Conservation (phyloP, 352 stramenopile species). For the Globisporangium ultimum region DNA sequence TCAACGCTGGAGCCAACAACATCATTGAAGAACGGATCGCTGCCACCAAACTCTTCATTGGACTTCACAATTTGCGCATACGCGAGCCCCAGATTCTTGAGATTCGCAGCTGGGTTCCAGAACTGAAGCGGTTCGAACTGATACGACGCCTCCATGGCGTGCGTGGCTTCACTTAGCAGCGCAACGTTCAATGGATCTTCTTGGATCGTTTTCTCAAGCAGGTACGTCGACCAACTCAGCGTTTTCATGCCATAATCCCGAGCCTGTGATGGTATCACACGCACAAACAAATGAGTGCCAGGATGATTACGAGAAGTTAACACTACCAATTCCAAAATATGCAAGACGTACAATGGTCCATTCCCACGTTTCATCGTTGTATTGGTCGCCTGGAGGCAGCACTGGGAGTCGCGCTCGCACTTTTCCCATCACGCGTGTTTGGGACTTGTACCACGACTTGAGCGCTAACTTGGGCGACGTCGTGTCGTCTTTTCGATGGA, state of each 20-base stretch:
- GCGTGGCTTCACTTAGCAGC: constrained; percentile 67
- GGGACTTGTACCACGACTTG: constrained; percentile 39
- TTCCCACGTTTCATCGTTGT: constrained; percentile 90
- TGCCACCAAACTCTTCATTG: constrained; percentile 38
- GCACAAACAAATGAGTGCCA: constrained; percentile 4
- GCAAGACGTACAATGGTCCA: constrained; percentile 83
- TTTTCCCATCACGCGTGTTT: constrained; percentile 30
- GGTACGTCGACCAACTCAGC: constrained; percentile 79
- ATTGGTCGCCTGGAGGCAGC: constrained; percentile 66
- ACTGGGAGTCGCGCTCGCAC: constrained; percentile 34
- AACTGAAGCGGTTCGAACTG: constrained; percentile 72
- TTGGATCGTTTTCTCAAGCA: constrained; percentile 85
- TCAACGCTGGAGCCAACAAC: constrained; percentile 33
- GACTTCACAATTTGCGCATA: constrained; percentile 92
- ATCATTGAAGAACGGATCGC: constrained; percentile 53
- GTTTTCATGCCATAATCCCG: constrained; percentile 74
- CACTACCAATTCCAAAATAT: not conserved
- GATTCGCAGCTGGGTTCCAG: constrained; percentile 46
- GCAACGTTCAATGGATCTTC: constrained; percentile 59
- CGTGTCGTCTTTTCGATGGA: constrained; percentile 21
- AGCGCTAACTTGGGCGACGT: constrained; percentile 17
- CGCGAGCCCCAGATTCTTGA: constrained; percentile 93
- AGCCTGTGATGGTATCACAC: constrained; percentile 24
- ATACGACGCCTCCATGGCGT: constrained; percentile 62
- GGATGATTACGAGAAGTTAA: too few relatives aligned